Evolutionary conservation across 768 basidiomycete species (phyloP).

Genomic region (Pleurotus eryngii): DNA sequence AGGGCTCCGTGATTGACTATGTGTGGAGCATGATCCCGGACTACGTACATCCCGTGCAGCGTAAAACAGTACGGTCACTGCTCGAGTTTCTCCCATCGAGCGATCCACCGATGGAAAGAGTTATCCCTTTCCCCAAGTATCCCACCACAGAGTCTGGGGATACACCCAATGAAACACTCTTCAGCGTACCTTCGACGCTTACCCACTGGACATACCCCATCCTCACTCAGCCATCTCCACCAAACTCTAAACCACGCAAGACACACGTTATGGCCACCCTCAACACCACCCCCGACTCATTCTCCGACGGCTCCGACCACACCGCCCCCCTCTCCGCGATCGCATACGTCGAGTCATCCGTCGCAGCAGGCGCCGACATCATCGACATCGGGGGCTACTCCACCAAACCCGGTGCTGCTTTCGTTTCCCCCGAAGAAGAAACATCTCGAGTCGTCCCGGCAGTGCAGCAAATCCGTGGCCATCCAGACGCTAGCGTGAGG

Average conservation of each 20-base stretch:
- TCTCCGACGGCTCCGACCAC: constrained; percentile 80
- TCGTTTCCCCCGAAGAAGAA: constrained; percentile 70
- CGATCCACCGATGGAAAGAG: constrained; percentile 57
- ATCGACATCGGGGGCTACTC: constrained; percentile 95
- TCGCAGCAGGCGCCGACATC: constrained; percentile 63
- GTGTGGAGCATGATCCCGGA: constrained; percentile 72
- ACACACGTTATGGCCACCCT: constrained; percentile 89
- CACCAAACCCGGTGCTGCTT: constrained; percentile 77
- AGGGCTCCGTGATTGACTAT: background rate
- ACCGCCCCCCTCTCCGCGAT: constrained; percentile 52
- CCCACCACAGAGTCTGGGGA: constrained; percentile 28
- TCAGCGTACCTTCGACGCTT: constrained; percentile 42
- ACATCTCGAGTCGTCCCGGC: constrained; percentile 67
- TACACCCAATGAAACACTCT: constrained; percentile 14
- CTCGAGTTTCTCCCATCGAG: constrained; percentile 35
- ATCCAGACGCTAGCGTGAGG: constrained; percentile 10
- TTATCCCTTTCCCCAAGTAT: constrained; percentile 69
- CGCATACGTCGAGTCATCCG: constrained; percentile 44
- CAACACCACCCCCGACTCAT: constrained; percentile 93
- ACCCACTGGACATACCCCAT: constrained; percentile 47
- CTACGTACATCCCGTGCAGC: constrained; percentile 59
- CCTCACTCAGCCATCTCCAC: constrained; percentile 7
- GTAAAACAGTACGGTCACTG: constrained; percentile 44
- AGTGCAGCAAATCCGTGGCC: constrained; percentile 52
- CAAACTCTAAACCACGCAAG: constrained; percentile 21